Conservation (phyloP, 371 early-diverging fungal genomes). For the Mucor indicus region DNA sequence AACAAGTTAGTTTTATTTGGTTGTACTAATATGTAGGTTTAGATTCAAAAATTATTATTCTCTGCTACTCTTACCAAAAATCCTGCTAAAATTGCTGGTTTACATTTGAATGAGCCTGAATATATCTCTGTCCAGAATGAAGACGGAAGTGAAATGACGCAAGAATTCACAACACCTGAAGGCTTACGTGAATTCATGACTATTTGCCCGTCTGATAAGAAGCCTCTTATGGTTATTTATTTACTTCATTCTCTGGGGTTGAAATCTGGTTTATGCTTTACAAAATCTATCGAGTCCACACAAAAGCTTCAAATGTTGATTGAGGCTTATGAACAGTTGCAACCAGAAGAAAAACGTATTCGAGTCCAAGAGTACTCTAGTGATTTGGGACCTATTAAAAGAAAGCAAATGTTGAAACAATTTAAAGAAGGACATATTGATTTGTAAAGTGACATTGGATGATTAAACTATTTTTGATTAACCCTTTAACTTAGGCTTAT, state of each 20-base stretch:
- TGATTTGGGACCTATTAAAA: slow-evolving; percentile 69
- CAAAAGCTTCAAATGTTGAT: slow-evolving; percentile 72
- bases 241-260: slow-evolving; percentile 64
- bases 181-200: slow-evolving; percentile 70
- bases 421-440: slow-evolving; percentile 72
- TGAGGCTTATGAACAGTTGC: slow-evolving; percentile 47
- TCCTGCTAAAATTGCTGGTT: slow-evolving; percentile 85
- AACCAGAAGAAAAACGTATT: slow-evolving; percentile 28
- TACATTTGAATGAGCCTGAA: slow-evolving; percentile 76
- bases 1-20: not conserved
- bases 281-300: slow-evolving; percentile 85
- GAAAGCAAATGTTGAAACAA: slow-evolving; percentile 61
- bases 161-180: slow-evolving; percentile 60
- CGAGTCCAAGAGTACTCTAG: slow-evolving; percentile 80
- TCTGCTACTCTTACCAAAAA: slow-evolving; percentile 93
- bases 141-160: slow-evolving; percentile 29
- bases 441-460: slow-evolving; percentile 31
- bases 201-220: slow-evolving; percentile 58
- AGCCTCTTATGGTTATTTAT: slow-evolving; percentile 78
- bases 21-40: not conserved
- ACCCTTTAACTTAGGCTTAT: slow-evolving; percentile 57
- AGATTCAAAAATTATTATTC: slow-evolving; percentile 86
- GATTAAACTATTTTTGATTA: not conserved
- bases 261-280: slow-evolving; percentile 79
- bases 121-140: slow-evolving; percentile 64